Conservation (phyloP, 306 rosid species). For the Inga leiocalycina region DNA sequence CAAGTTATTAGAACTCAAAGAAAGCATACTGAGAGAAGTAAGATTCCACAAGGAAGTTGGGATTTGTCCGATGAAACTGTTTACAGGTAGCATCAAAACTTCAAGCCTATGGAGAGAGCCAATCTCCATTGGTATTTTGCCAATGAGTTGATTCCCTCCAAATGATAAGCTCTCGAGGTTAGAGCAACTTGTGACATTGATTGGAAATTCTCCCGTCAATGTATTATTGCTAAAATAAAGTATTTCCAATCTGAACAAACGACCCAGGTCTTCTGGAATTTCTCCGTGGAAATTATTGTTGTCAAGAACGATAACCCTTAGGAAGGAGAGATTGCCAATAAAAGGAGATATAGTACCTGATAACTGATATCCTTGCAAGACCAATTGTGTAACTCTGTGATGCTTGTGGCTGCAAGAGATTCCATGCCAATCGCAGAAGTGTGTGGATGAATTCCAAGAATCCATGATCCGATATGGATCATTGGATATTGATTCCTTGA, state of each 20-base stretch:
- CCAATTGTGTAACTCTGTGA: conserved; percentile 25
- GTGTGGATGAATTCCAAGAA: not conserved
- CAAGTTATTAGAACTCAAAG: not conserved
- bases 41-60: not conserved
- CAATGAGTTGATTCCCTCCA: not conserved
- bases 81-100: too few species aligned
- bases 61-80: too few species aligned
- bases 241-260: not conserved
- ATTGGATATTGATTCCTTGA: not conserved
- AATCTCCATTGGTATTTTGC: not conserved
- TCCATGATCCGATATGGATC: not conserved
- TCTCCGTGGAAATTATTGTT: not conserved
- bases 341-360: conserved; percentile 35
- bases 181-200: not conserved
- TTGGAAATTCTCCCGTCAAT: not conserved
- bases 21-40: not conserved
- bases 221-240: not conserved
- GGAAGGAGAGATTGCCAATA: conserved; percentile 19
- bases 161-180: not conserved
- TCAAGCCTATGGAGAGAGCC: not conserved
- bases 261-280: not conserved
- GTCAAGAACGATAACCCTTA: not conserved
- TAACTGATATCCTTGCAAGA: not conserved
- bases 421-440: conserved; percentile 2
- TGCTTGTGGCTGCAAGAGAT: conserved; percentile 1